A percentile compares a stretch with the other conserved stretches of the same genome.
These are phyloP conservation scores for Keithomyces neogunnii DNA, from an alignment of 2,329 filamentous ascomycete species.

Conservation along the genomic window DNA sequence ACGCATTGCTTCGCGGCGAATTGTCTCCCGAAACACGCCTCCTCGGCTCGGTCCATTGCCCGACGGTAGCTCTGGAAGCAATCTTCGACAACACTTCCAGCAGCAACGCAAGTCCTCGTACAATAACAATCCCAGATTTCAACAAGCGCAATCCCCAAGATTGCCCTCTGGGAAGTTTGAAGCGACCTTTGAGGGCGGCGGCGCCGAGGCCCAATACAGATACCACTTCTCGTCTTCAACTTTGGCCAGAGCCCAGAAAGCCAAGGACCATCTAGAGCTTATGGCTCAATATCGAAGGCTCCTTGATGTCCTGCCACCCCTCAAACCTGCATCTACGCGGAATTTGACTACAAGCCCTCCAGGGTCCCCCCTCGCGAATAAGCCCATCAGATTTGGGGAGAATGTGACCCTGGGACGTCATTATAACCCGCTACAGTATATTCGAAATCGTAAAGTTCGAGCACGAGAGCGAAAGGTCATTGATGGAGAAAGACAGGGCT, in stretches of 20 bases:
- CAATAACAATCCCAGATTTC: constrained; percentile 50
- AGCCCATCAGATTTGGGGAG: constrained; percentile 21
- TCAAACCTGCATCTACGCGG: constrained; percentile 41
- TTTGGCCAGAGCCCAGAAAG: constrained; percentile 72
- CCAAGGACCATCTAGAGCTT: constrained; percentile 77
- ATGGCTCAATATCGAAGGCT: constrained; percentile 76
- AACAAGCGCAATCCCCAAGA: constrained; percentile 31
- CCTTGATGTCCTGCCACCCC: constrained; percentile 67
- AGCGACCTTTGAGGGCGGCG: constrained; percentile 32
- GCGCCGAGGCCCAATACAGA: constrained; percentile 38
- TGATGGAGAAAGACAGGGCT: constrained; percentile 67
- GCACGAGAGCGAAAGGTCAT: constrained; percentile 68
- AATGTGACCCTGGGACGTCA: constrained; percentile 47
- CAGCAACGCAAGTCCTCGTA: constrained; percentile 58
- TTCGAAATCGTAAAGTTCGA: constrained; percentile 81
- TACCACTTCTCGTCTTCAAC: constrained; percentile 74
- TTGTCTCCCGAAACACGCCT: constrained; percentile 40
- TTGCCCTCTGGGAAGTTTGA: constrained; percentile 30
- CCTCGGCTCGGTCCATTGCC: constrained; percentile 44
- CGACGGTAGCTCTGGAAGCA: constrained; percentile 44
- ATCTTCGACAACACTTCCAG: constrained; percentile 60
- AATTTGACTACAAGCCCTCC: constrained; percentile 32
- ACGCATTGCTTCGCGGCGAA: constrained; percentile 53
- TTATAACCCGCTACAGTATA: constrained; percentile 89
- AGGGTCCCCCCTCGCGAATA: constrained; percentile 27